A percentile compares a stretch with the other conserved stretches of the same genome.
Evolutionary conservation across 169 alveolate species (phyloP).

Genomic region (Eimeria zaria): DNA sequence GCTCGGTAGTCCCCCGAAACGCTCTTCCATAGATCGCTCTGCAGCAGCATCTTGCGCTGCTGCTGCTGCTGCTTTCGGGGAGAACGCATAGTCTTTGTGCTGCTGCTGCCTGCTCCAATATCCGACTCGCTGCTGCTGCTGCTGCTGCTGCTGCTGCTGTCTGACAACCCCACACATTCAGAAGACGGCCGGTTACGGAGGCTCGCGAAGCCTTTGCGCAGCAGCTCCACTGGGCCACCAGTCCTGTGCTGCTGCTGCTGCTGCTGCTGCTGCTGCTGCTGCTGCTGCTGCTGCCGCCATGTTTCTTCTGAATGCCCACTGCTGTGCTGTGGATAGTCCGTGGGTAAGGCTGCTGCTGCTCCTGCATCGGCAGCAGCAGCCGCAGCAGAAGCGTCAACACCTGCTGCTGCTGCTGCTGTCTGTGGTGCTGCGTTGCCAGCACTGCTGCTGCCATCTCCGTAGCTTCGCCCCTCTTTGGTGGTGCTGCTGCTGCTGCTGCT

Average conservation of each 20-base stretch:
- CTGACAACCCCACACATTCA: slow-evolving; percentile 9
- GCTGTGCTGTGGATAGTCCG: not conserved
- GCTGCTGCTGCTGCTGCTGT: slow-evolving; percentile 78
- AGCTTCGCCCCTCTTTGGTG: not conserved
- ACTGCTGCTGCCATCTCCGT: not conserved
- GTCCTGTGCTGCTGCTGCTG: slow-evolving; percentile 50
- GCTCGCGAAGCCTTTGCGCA: slow-evolving; percentile 59
- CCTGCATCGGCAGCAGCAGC: slow-evolving; percentile 10
- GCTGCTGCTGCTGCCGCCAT: slow-evolving; percentile 12
- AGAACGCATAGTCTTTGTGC: slow-evolving; percentile 1
- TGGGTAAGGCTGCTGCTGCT: slow-evolving; percentile 1
- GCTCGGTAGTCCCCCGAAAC: slow-evolving; percentile 10
- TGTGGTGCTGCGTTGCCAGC: not conserved
- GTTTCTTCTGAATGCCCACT: not conserved
- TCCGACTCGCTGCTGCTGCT: slow-evolving; percentile 57
- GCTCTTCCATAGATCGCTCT: slow-evolving; percentile 2
- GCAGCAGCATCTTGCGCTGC: slow-evolving; percentile 50
- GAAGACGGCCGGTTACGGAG: slow-evolving; percentile 22
- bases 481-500: slow-evolving; percentile 42
- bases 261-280: slow-evolving; percentile 55
- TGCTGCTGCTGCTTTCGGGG: slow-evolving; percentile 51
- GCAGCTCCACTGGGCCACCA: slow-evolving; percentile 25
- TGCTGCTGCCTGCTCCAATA: slow-evolving; percentile 36
- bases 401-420: slow-evolving; percentile 36
- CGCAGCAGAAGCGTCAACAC: slow-evolving; percentile 1